Conservation (phyloP, 371 early-diverging fungal species). For the Mortierella sp. region DNA sequence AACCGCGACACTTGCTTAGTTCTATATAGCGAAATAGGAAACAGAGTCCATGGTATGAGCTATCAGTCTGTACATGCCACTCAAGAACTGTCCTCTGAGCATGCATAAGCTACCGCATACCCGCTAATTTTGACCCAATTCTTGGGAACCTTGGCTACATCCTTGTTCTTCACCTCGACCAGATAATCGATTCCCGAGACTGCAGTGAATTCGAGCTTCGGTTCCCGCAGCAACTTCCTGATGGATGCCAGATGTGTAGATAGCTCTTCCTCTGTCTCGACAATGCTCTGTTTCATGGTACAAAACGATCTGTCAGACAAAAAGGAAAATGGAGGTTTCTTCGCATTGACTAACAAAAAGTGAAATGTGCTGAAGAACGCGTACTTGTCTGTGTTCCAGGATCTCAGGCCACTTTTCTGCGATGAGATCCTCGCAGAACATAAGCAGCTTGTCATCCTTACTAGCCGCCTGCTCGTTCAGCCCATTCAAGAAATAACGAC, state of each 20-base stretch:
- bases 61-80: neutral
- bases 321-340: neutral
- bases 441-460: conserved; percentile 56
- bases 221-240: conserved; percentile 54
- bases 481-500: conserved; percentile 50
- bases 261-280: conserved; percentile 63
- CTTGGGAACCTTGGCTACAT: conserved; percentile 67
- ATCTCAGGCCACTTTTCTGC: conserved; percentile 66
- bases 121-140: conserved; percentile 84
- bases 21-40: conserved; percentile 23
- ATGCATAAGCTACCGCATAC: neutral
- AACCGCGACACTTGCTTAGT: conserved; percentile 87
- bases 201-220: conserved; percentile 61
- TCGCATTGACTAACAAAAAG: no score
- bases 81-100: no score
- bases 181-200: conserved; percentile 77
- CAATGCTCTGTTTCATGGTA: conserved; percentile 55
- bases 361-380: neutral
- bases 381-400: conserved; percentile 57
- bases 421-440: conserved; percentile 62
- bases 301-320: neutral
- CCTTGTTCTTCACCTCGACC: conserved; percentile 71
- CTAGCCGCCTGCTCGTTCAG: conserved; percentile 61
- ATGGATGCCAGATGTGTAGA: conserved; percentile 59
- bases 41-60: neutral